Conservation (phyloP, 257 asterid genomes). For the Primulina tabacum region DNA sequence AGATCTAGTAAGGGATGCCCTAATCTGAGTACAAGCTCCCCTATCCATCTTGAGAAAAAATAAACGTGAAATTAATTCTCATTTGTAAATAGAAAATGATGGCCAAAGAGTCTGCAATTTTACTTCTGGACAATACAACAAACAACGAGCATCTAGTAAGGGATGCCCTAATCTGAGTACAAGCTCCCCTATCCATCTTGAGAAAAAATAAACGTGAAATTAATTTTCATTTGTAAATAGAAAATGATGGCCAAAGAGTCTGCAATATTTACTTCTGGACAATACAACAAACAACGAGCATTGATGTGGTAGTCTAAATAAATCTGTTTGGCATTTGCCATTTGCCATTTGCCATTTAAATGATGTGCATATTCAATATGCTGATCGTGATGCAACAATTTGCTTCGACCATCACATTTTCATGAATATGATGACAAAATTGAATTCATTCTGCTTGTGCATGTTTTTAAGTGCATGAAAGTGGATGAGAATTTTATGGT, state of each 20-base stretch:
- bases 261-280: too few relatives aligned
- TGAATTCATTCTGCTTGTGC: neutral
- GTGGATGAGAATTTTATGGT: constrained; percentile 8
- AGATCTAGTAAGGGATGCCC: neutral
- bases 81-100: neutral
- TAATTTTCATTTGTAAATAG: neutral
- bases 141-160: neutral
- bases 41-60: neutral
- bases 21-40: neutral
- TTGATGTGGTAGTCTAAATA: too few relatives aligned
- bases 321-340: neutral
- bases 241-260: neutral
- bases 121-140: too few relatives aligned
- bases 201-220: too few relatives aligned
- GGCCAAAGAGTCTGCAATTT: neutral
- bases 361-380: too few relatives aligned
- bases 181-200: neutral
- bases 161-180: neutral
- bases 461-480: constrained; percentile 13
- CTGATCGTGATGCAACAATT: too few relatives aligned
- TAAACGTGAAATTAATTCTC: neutral
- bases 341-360: too few relatives aligned
- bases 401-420: neutral
- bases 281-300: too few relatives aligned
- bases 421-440: neutral